Evolutionary conservation across 257 asterid genomes (phyloP), one percentile per base, ranked within the genome.

Genomic region (Apocynum venetum): DNA sequence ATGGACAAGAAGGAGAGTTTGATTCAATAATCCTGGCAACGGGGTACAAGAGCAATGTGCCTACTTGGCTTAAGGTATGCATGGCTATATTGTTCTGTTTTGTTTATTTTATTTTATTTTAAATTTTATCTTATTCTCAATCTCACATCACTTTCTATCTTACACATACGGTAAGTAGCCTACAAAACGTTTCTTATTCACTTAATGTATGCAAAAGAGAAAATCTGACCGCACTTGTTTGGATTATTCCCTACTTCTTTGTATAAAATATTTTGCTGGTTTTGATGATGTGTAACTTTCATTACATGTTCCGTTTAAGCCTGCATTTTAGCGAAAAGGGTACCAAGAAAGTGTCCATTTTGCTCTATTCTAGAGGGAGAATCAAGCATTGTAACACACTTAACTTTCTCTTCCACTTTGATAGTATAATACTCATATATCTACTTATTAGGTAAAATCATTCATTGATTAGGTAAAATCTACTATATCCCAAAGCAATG

Each of bases 21-120:
- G 98, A 95, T 81, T 76, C 96, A 2, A 88, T 95, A 73, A 93
- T 95, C 43, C 70, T 95, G 5, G 99, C 99, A 71, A 93, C 99
- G 8, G 99, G 99, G 52, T 95, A 95, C 87, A 93, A 89, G 87
- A 93, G 99, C 88, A 95, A 93, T 78, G 99, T 95, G 44, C 97
- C 98, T 9, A 72, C 49, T 78, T 95, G 99, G 99, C 94, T 96
- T 56, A 88, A 93, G 99, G 99, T 93, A 53, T 13, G 35, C 35
- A 43, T n/a, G 31, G 55, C 52, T 65, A 68, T 72, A 67, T 55
- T 55, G 60, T 55, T 72, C 53, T 19, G 14, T 75, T 80, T 78
- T 64, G 64, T 68, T 61, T 41, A 46, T 52, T 52, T 52, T 52
- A 11, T 78, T 53, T n/a, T 5, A 67, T 82, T 77, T 65, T 57